Base-by-base conservation (phyloP, 768 basidiomycete genomes). In the Sarcodon sp. region DNA sequence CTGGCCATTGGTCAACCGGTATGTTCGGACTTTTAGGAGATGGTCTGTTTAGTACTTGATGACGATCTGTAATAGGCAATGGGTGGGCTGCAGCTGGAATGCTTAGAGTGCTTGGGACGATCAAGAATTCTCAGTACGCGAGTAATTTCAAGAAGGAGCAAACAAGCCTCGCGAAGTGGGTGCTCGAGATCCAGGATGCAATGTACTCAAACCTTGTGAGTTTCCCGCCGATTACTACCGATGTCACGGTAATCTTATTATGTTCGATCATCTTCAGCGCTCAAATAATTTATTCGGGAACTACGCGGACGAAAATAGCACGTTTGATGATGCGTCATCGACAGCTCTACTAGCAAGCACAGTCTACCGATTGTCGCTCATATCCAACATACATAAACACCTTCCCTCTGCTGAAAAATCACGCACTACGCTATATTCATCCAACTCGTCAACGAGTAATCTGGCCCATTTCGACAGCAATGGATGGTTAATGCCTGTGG, bases 21-120 rank as follows among this genome's bases (percentile, higher is more conserved):
- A 43, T 45, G 67, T 60, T 10, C 31, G 8, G 12, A 44, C 32
- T 35, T 47, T 33, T 33, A 6, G 8, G 3, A 10, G 11, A 4
- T 18, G 6, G 7, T 3, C 33, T 21, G 21, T 31, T 32, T 45
- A 31, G 12, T 33, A 27, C 48, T 54, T 33, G 50, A 31, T 43
- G 10, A 21, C 16, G 8, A 37, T 47, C 16, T 33, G 18, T 27
- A n/a, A n/a, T 44, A 84, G 89, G 89, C 0, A 91, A 92, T 49
- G 90, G 69, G 3, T 94, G 91, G 91, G 91, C 85, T 0, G 87
- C 87, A 0, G 83, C 79, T 13, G 90, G 91, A 1, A 90, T 90
- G 74, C 67, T 87, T 8, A 80, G 90, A 6, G 90, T 92, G 3
- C 68, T 85, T 0, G 79, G 75, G 2, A 90, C 87, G 1, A 80